Conservation (phyloP, 2,329 filamentous ascomycete species). For the Colletotrichum liaoningense region DNA sequence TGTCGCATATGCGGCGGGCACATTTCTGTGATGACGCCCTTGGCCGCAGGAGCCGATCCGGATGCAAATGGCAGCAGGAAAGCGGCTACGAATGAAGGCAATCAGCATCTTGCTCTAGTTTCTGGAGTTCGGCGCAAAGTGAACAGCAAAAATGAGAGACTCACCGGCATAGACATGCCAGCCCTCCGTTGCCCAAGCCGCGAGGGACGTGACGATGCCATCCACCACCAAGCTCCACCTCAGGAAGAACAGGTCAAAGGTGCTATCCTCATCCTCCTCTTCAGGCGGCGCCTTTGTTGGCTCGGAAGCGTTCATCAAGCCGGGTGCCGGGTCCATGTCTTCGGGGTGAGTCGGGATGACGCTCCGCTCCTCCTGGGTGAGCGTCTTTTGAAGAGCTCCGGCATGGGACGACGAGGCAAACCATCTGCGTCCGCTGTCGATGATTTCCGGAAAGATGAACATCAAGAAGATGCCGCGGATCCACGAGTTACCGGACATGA, state of each 20-base stretch:
- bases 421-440: conserved; percentile 57
- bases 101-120: neutral
- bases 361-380: conserved; percentile 20
- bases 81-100: conserved; percentile 55
- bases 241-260: conserved; percentile 76
- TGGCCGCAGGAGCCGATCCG: conserved; percentile 76
- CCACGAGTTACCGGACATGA: conserved; percentile 67
- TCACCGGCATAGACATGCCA: conserved; percentile 77
- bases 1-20: conserved; percentile 69
- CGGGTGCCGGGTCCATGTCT: conserved; percentile 54
- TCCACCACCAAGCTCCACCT: conserved; percentile 75
- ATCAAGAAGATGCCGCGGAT: conserved; percentile 67
- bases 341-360: conserved; percentile 51
- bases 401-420: conserved; percentile 37
- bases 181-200: conserved; percentile 69
- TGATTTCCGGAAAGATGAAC: conserved; percentile 64
- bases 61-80: conserved; percentile 75
- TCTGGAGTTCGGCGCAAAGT: neutral
- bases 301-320: conserved; percentile 56
- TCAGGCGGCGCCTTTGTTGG: conserved; percentile 47
- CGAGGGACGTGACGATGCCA: conserved; percentile 71
- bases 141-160: conserved; percentile 18
- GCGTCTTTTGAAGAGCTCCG: conserved; percentile 20
- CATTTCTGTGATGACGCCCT: conserved; percentile 80
- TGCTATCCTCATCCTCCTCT: conserved; percentile 59